Conservation (phyloP, 768 basidiomycete genomes). For the Russula emetica region DNA sequence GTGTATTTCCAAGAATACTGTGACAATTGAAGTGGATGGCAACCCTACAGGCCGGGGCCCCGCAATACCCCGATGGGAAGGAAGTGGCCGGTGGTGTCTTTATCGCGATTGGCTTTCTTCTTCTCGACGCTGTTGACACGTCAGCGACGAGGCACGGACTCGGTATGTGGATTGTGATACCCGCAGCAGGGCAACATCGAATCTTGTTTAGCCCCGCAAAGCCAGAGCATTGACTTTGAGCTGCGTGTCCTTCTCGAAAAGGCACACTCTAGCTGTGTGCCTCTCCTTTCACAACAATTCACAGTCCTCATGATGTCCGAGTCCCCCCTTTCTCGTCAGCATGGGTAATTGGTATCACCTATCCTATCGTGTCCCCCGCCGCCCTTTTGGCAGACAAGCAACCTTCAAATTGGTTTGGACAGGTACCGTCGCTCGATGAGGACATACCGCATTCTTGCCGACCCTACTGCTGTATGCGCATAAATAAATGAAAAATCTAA, state of each 20-base stretch:
- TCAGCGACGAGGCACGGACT: constrained; percentile 3
- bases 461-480: too few species aligned
- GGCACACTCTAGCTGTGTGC: neutral
- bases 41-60: constrained; percentile 11
- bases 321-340: too few species aligned
- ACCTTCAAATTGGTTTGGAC: too few species aligned
- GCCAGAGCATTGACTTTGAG: neutral
- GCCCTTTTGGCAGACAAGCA: too few species aligned
- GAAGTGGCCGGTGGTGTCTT: neutral
- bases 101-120: constrained; percentile 11
- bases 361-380: too few species aligned
- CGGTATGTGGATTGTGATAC: neutral
- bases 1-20: too few species aligned
- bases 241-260: neutral
- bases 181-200: neutral
- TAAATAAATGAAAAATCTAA: too few species aligned
- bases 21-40: neutral
- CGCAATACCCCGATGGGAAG: neutral
- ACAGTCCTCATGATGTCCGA: neutral
- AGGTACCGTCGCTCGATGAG: too few species aligned
- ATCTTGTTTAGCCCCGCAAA: constrained; percentile 1
- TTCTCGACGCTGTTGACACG: constrained; percentile 6
- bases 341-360: too few species aligned
- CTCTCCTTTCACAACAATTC: neutral
- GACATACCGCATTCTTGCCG: too few species aligned